Percentiles rank a stretch among this genome's conserved stretches.
phyloP scores from a whole-genome alignment of 2,329 filamentous ascomycete species.

The Cladosporium austrohemisphaericum region DNA sequence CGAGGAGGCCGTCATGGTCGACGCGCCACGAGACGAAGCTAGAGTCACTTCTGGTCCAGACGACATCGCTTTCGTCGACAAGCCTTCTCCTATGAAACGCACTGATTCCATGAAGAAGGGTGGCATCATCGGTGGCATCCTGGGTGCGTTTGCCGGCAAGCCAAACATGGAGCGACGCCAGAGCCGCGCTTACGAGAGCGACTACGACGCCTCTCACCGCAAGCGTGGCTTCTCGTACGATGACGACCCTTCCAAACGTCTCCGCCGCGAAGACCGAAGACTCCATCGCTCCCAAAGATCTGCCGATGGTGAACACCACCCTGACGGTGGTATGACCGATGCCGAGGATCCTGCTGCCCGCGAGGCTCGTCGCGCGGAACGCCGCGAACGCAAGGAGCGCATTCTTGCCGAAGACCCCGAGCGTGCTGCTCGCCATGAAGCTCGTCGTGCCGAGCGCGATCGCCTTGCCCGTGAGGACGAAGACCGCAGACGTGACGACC shows the following conservation, averaged over 20 bases:
- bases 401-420: constrained; percentile 40
- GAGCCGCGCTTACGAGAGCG: constrained; percentile 34
- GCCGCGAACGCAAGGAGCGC: constrained; percentile 32
- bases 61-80: constrained; percentile 51
- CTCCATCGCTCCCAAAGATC: constrained; percentile 31
- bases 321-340: constrained; percentile 28
- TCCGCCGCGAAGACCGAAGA: constrained; percentile 36
- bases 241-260: constrained; percentile 33
- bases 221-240: constrained; percentile 32
- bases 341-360: constrained; percentile 27
- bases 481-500: constrained; percentile 23
- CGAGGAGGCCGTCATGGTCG: constrained; percentile 41
- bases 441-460: constrained; percentile 11
- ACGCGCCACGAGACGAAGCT: constrained; percentile 41
- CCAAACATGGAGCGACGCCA: constrained; percentile 27
- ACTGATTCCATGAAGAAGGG: constrained; percentile 56
- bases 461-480: constrained; percentile 12
- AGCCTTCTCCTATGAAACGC: constrained; percentile 53
- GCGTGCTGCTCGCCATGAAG: constrained; percentile 19
- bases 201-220: constrained; percentile 29
- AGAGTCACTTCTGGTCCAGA: constrained; percentile 47
- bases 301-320: constrained; percentile 27
- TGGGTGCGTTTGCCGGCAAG: constrained; percentile 38
- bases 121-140: constrained; percentile 56
- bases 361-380: constrained; percentile 34